Evolutionary conservation across 2,329 filamentous ascomycete genomes (phyloP), one percentile per base, ranked within the genome.

Genomic region (Bipolaris sorokiniana): DNA sequence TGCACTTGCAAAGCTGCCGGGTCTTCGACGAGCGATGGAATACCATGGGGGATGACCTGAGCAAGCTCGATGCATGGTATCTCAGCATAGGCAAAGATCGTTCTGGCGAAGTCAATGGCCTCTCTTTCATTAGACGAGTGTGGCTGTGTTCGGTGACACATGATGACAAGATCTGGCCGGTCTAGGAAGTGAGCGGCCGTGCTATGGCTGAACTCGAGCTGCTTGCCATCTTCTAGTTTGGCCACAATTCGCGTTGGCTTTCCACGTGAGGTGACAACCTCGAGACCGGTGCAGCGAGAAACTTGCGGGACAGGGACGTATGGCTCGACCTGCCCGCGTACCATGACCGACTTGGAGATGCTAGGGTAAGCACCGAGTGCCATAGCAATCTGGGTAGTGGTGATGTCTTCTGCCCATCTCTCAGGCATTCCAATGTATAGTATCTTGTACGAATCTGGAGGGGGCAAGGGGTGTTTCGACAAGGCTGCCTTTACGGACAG

Each of bases 311-410:
- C 64, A 11, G 69, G 66, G 45, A 66, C 66, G 23, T 69, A 69
- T 4, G 67, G 67, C 54, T 75, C 69, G 50, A 76, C 65, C 54
- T 72, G 69, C 23, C 73, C 69, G 50, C 66, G 67, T 18, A 76
- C 71, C 64, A 75, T 69, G 48, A 71, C 69, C 52, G 72, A 76
- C 56, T 72, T 66, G 36, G 73, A 75, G 10, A 67, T 62, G 47
- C 66, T 65, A 45, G 70, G 68, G 33, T 68, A 66, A 11, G 71
- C 66, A 47, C 65, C 61, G 37, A 77, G 67, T 22, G 74, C 73
- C 23, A 67, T 64, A n/a, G 65, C 67, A 31, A 77, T 70, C 31
- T 72, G 66, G 7, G 57, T 55, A 26, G 66, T 69, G 38, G 75
- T 70, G 18, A 66, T 65, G 26, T 70, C 62, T 52, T 70, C 66